phyloP scores from a whole-genome alignment of 2,329 filamentous ascomycete species.

The Colletotrichum incanum region DNA sequence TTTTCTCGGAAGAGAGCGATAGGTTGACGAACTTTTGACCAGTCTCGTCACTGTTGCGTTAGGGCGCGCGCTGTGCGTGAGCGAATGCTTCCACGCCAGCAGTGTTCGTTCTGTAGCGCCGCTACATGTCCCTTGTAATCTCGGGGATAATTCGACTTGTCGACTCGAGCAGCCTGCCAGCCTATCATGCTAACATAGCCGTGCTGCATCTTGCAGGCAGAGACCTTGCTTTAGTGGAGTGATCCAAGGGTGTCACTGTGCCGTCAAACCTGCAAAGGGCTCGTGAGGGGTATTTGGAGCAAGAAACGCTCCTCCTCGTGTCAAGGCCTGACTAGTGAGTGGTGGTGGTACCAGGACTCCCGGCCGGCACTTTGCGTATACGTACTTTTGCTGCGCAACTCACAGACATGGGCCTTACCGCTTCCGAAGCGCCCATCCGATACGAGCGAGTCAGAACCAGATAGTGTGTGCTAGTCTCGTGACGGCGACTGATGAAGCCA shows the following conservation, averaged over 20 bases:
- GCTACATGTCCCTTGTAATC: conserved; percentile 30
- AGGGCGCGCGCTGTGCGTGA: conserved; percentile 11
- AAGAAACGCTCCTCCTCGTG: conserved; percentile 22
- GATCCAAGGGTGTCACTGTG: conserved; percentile 10
- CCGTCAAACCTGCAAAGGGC: conserved; percentile 14
- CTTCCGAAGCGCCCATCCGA: conserved; percentile 37
- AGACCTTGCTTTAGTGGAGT: conserved; percentile 33
- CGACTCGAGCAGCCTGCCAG: conserved; percentile 32
- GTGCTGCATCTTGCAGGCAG: conserved; percentile 39
- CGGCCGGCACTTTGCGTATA: conserved; percentile 41
- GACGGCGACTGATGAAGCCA: conserved; percentile 24
- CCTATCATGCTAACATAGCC: conserved; percentile 14
- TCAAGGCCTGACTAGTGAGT: conserved; percentile 38
- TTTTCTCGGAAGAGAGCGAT: conserved; percentile 30
- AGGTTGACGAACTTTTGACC: conserved; percentile 29
- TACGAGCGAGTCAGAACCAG: conserved; percentile 41
- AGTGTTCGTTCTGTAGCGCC: conserved; percentile 11
- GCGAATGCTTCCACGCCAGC: conserved; percentile 26
- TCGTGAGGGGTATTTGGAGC: conserved; percentile 37
- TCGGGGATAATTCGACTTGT: conserved; percentile 43
- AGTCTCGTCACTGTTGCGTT: conserved; percentile 28
- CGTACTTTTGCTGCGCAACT: conserved; percentile 34
- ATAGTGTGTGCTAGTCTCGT: conserved; percentile 26
- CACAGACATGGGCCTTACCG: conserved; percentile 29
- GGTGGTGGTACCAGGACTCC: conserved; percentile 10